These are phyloP conservation scores for Ambrosiella beaveri DNA, from an alignment of 2,329 filamentous ascomycete species.

Conservation along the genomic window DNA sequence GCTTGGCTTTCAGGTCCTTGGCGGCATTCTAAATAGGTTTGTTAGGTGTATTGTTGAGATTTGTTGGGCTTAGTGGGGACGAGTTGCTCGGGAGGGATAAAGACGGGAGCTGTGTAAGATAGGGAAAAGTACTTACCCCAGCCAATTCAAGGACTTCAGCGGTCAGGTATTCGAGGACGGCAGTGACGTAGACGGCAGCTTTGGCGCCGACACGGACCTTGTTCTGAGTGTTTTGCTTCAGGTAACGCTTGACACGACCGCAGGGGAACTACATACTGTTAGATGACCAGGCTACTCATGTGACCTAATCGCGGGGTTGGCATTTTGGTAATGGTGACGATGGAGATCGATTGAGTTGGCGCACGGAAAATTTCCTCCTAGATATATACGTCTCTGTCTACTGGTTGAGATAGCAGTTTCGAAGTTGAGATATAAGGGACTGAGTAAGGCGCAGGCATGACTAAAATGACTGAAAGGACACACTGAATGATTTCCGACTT, in stretches of 20 bases:
- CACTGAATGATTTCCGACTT: too few species aligned
- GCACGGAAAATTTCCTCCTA: too few species aligned
- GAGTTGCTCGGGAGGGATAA: not conserved
- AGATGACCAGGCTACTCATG: not conserved
- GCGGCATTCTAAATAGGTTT: constrained; percentile 61
- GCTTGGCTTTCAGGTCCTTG: constrained; percentile 99
- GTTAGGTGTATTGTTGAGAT: not conserved
- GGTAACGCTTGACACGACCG: constrained; percentile 98
- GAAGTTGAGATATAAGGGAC: too few species aligned
- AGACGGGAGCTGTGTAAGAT: not conserved
- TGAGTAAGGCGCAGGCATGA: too few species aligned
- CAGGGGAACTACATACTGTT: constrained; percentile 73
- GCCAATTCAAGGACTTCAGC: constrained; percentile 97
- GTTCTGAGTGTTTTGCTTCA: constrained; percentile 98
- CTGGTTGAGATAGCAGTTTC: too few species aligned
- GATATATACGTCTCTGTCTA: too few species aligned
- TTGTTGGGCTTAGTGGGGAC: too few species aligned
- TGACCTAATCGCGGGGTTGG: too few species aligned
- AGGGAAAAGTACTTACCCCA: constrained; percentile 41
- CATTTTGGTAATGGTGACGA: too few species aligned
- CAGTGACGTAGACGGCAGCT: constrained; percentile 92
- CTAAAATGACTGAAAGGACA: too few species aligned
- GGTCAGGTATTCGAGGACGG: constrained; percentile 94
- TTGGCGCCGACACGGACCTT: constrained; percentile 98
- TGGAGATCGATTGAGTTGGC: too few species aligned